Conservation (phyloP, 306 rosid genomes). For the Castanopsis chinensis region DNA sequence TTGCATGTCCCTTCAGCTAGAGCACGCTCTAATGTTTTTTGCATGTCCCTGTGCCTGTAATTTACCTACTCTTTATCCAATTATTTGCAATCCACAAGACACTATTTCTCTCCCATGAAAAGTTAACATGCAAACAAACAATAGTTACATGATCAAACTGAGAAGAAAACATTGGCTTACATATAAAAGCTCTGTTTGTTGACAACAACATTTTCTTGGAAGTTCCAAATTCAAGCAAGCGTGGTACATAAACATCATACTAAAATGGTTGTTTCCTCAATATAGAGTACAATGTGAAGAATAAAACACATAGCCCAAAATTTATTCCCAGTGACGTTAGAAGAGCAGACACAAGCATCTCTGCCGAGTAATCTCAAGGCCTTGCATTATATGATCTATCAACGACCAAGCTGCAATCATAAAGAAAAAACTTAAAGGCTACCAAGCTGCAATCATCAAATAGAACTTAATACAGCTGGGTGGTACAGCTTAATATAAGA, state of each 20-base stretch:
- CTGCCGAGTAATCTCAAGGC: constrained; percentile 20
- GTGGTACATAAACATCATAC: constrained; percentile 69
- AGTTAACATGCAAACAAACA: background rate
- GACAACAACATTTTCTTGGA: constrained; percentile 14
- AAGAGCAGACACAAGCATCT: constrained; percentile 85
- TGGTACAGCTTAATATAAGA: background rate
- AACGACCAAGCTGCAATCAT: constrained; percentile 26
- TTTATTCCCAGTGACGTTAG: constrained; percentile 83
- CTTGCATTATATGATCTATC: background rate
- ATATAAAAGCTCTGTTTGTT: background rate
- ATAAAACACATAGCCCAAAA: constrained; percentile 69
- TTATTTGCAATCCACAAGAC: background rate
- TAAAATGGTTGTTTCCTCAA: constrained; percentile 78
- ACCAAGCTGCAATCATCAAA: background rate
- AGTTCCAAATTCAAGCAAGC: constrained; percentile 61
- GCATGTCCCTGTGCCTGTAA: background rate
- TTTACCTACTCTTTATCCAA: background rate
- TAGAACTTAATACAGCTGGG: background rate
- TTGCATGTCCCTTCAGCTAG: background rate
- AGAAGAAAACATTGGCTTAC: background rate
- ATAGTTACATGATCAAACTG: background rate
- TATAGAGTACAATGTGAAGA: constrained; percentile 70
- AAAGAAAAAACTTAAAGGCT: background rate
- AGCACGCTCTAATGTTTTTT: background rate
- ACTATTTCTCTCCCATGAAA: background rate